These are phyloP conservation scores for Lactifluus subvellereus DNA, from an alignment of 768 basidiomycete species.

Conservation along the genomic window DNA sequence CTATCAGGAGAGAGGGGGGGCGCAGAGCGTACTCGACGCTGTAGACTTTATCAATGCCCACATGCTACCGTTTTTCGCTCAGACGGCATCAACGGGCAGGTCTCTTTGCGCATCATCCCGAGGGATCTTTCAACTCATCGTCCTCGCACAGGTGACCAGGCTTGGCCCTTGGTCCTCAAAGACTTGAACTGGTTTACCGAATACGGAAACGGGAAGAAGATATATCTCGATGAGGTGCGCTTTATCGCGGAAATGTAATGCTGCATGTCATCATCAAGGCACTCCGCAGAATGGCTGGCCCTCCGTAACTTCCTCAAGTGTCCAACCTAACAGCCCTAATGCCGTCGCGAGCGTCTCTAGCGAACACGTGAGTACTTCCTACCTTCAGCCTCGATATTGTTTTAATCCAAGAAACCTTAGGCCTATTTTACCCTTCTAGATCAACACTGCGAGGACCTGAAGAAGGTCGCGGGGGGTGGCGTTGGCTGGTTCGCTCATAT, in stretches of 20 bases:
- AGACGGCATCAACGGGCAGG: constrained; percentile 50
- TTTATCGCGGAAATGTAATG: not conserved
- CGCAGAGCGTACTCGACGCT: constrained; percentile 49
- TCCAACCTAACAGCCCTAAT: constrained; percentile 56
- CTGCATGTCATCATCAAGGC: not conserved
- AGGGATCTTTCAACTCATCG: not conserved
- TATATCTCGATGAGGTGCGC: constrained; percentile 62
- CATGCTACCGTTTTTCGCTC: constrained; percentile 65
- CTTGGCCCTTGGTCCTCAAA: constrained; percentile 55
- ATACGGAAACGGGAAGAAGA: constrained; percentile 65
- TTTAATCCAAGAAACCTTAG: constrained; percentile 29
- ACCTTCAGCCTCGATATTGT: not conserved
- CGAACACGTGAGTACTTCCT: constrained; percentile 40
- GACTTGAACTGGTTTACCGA: constrained; percentile 65
- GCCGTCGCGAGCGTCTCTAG: constrained; percentile 59
- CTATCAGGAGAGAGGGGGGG: constrained; percentile 48
- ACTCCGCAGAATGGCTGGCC: constrained; percentile 70
- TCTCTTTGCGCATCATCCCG: not conserved
- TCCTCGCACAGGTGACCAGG: constrained; percentile 39
- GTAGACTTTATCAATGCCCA: constrained; percentile 63
- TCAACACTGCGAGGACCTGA: constrained; percentile 56
- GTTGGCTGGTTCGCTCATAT: constrained; percentile 82
- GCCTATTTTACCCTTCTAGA: constrained; percentile 66
- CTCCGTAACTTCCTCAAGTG: constrained; percentile 51
- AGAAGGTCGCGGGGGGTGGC: constrained; percentile 55